Base-by-base conservation (phyloP, 805 yeast species). In the Blastobotrys peoriensis region DNA sequence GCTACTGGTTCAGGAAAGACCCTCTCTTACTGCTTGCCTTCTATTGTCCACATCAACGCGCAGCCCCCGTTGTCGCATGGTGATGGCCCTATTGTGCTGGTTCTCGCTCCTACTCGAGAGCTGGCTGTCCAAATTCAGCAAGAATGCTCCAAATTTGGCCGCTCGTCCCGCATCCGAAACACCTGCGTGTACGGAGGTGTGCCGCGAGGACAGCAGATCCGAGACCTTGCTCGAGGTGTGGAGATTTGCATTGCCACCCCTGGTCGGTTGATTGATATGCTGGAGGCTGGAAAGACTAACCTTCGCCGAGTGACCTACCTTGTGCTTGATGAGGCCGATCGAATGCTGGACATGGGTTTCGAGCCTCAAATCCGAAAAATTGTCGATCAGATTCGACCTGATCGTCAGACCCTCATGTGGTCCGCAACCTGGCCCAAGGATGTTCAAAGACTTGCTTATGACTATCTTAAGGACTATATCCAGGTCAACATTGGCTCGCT, bases 351-450 rank as follows among this genome's bases (percentile, higher is more conserved):
- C 75, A 93, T 93, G 98, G 98, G 98, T 68, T 93, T 93, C 68
- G 98, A 93, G 76, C 98, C 98, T 57, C 98, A 91, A 78, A 93
- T 93, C 69, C 83, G 98, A 77, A 91, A 91, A 73, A 93, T 93
- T 68, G 91, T 93, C 56, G 89, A 83, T 60, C 98, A 91, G 76
- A 93, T 93, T 66, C 86, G 98, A 75, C 98, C 98, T 51, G 98
- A 93, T 69, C 88, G 98, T 76, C 98, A 93, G 74, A 93, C 98
- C 50, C 76, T 91, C 60, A 87, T 93, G 97, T 93, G 98, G 98
- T 91, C 98, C 51, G 98, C 98, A 57, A 93, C 98, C 45, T 93
- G 98, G 98, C 98, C 98, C 60, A 91, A 89, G 77, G 95, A 87
- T 68, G 98, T 93, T 53, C 94, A 91, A 75, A 75, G 81, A 56